A percentile compares a stretch with the other conserved stretches of the same genome.
These are phyloP conservation scores for Blastocystis sp. DNA, from an alignment of 352 stramenopile genomes.

Conservation along the genomic window DNA sequence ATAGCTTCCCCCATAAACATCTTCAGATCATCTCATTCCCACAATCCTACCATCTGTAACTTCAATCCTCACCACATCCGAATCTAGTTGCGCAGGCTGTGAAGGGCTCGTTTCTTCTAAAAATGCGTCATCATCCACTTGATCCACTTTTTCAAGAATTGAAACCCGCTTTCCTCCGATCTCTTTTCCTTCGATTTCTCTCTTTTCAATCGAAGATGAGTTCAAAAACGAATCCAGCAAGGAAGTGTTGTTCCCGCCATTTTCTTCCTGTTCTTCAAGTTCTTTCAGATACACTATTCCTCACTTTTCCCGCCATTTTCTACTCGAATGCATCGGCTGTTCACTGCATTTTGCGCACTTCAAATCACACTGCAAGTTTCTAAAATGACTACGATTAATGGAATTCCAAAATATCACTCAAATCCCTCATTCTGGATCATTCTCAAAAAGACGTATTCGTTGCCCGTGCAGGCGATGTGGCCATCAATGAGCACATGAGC, in stretches of 20 bases:
- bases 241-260: background rate
- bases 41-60: background rate
- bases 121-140: constrained; percentile 9
- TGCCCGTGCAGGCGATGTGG: constrained; percentile 33
- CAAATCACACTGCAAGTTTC: background rate
- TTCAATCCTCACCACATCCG: background rate
- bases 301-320: background rate
- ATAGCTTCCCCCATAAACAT: constrained; percentile 42
- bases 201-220: background rate
- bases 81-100: background rate
- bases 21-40: background rate
- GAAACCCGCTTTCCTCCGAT: background rate
- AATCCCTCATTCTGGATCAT: constrained; percentile 42
- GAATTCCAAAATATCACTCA: background rate
- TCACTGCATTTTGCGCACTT: background rate
- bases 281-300: background rate
- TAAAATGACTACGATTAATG: constrained; percentile 9
- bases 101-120: background rate
- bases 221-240: background rate
- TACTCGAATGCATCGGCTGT: background rate
- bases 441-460: constrained; percentile 45
- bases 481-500: constrained; percentile 44
- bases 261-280: background rate
- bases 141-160: background rate
- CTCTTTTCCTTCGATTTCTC: background rate